phyloP scores from a whole-genome alignment of 306 rosid species.

The Quercus dentata region DNA sequence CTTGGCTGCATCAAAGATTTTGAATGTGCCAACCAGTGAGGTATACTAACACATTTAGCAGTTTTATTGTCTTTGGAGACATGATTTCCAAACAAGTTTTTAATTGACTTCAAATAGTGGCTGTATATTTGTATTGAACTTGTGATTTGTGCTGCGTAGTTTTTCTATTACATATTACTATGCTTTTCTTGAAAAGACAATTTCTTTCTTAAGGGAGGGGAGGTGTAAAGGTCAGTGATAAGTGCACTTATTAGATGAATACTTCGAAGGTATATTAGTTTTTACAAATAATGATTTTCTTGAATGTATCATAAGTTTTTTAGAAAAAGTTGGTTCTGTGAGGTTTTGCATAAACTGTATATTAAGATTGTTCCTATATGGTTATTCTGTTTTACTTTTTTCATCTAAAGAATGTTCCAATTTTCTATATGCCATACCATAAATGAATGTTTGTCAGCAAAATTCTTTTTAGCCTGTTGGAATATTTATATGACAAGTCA shows the following conservation, averaged over 20 bases:
- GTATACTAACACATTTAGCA: slow-evolving; percentile 37
- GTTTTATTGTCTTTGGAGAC: slow-evolving; percentile 4
- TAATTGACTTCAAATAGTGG: slow-evolving; percentile 13
- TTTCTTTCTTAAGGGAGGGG: not conserved
- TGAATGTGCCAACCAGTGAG: slow-evolving; percentile 73
- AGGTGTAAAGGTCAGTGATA: not conserved
- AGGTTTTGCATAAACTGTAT: slow-evolving; percentile 10
- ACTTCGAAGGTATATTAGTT: not conserved
- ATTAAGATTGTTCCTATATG: slow-evolving; percentile 7
- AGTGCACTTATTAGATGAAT: slow-evolving; percentile 8
- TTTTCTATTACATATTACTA: not conserved
- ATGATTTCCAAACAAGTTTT: not conserved
- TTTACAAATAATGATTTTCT: slow-evolving; percentile 4
- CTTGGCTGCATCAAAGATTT: slow-evolving; percentile 77
- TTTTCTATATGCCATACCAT: slow-evolving; percentile 9
- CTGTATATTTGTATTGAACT: not conserved
- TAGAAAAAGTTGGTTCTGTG: slow-evolving; percentile 4
- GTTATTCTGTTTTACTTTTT: not conserved
- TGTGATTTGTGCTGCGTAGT: not conserved
- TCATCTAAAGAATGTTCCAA: not conserved
- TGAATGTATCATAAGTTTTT: slow-evolving; percentile 1
- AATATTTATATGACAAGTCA: slow-evolving; percentile 15
- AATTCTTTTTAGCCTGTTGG: not conserved
- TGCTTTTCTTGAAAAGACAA: not conserved
- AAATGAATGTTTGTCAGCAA: slow-evolving; percentile 6